phyloP scores from a whole-genome alignment of 2,329 filamentous ascomycete genomes.

The Colletotrichum sp. region DNA sequence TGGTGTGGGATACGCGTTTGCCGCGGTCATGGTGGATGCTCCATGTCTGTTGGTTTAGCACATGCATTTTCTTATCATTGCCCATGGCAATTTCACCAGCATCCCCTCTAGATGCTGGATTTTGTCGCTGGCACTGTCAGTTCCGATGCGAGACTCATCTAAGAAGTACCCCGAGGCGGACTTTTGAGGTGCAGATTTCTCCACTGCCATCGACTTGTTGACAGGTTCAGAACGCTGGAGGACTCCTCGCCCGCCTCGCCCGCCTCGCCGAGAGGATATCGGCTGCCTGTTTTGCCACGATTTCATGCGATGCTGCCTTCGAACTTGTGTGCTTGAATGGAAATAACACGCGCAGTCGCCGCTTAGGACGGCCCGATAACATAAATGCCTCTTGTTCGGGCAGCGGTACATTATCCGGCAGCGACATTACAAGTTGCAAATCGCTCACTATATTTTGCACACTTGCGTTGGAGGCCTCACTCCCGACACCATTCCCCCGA shows the following conservation, averaged over 20 bases:
- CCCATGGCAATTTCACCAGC: background rate
- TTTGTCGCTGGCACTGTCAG: background rate
- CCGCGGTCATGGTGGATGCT: background rate
- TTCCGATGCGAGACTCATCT: background rate
- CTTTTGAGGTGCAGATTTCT: background rate
- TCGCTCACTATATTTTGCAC: background rate
- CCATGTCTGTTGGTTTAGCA: background rate
- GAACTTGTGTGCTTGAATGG: background rate
- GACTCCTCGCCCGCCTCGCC: background rate
- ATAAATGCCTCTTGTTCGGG: background rate
- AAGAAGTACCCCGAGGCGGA: background rate
- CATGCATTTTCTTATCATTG: background rate
- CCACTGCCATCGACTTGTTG: background rate
- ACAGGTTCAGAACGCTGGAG: background rate
- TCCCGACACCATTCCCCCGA: background rate
- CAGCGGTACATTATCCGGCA: background rate
- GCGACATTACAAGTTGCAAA: background rate
- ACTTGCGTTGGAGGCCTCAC: background rate
- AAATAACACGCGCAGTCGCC: background rate
- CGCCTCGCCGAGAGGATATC: background rate
- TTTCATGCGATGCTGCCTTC: background rate
- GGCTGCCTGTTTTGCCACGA: background rate
- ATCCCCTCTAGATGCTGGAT: background rate
- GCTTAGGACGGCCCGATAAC: background rate
- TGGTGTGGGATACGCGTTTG: slow-evolving; percentile 1